Evolutionary conservation across 2,329 filamentous ascomycete genomes (phyloP).

Genomic region (Stylonectria norvegica): DNA sequence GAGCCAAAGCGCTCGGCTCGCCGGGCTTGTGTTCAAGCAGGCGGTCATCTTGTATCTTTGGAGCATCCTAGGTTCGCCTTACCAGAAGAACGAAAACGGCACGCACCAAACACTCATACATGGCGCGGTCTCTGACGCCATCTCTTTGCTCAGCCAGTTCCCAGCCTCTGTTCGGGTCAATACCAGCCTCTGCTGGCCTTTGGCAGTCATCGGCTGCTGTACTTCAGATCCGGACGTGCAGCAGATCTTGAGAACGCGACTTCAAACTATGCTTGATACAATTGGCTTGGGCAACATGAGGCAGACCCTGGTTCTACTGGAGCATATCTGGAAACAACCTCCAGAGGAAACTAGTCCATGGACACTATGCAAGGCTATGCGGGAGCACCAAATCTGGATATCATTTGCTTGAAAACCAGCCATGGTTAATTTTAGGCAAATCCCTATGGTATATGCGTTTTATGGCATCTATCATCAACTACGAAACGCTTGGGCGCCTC

Average conservation of each 20-base stretch:
- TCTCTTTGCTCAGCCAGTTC: slow-evolving; percentile 31
- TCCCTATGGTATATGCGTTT: too few relatives aligned
- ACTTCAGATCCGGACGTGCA: slow-evolving; percentile 34
- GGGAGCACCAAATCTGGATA: slow-evolving; percentile 45
- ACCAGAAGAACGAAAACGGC: slow-evolving; percentile 14
- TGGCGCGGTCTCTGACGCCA: slow-evolving; percentile 29
- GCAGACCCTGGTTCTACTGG: slow-evolving; percentile 39
- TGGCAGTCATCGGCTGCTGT: slow-evolving; percentile 38
- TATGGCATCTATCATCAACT: too few relatives aligned
- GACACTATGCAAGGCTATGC: slow-evolving; percentile 44
- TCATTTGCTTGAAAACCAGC: slow-evolving; percentile 40
- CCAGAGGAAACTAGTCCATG: slow-evolving; percentile 36
- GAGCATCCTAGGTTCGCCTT: slow-evolving; percentile 32
- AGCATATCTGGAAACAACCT: slow-evolving; percentile 40
- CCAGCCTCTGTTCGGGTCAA: slow-evolving; percentile 34
- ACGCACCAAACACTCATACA: slow-evolving; percentile 27
- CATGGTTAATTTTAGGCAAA: too few relatives aligned
- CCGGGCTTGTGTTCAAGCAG: slow-evolving; percentile 43
- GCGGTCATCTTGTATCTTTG: slow-evolving; percentile 43
- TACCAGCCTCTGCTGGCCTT: slow-evolving; percentile 39
- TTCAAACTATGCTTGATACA: slow-evolving; percentile 32
- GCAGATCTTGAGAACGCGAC: slow-evolving; percentile 32
- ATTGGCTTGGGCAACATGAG: slow-evolving; percentile 46
- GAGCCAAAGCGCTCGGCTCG: slow-evolving; percentile 36
- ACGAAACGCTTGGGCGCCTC: slow-evolving; percentile 9